Evolutionary conservation across 2,329 filamentous ascomycete genomes (phyloP), one percentile per base, ranked within the genome.

Genomic region (Ophiocordyceps camponoti-rufipedis): DNA sequence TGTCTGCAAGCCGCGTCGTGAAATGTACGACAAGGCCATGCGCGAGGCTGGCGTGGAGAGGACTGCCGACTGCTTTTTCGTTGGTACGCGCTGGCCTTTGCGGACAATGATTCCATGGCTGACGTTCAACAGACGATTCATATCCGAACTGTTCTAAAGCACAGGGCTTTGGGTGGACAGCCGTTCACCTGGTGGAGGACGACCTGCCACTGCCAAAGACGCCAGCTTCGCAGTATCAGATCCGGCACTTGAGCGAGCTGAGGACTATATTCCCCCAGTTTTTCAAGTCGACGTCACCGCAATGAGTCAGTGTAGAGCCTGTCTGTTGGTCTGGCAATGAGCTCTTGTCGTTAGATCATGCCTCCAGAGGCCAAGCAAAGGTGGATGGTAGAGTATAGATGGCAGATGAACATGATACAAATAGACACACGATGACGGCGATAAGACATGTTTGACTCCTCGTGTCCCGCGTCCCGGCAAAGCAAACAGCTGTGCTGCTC

Each of bases 11-110:
- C 91, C 91, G 3, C 74, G 83, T 47, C 70, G 71, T 45, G 77
- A 79, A 44, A 91, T 94, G 82, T 98, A 79, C 58, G 74, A 74
- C 35, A 94, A 91, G 64, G 91, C 85, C 6, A 94, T 96, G 83
- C 68, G 62, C 42, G 83, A 96, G 54, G 87, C 89, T 0, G 82
- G 80, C 0, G 75, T 83, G 1, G 70, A 74, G 13, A 70, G 74
- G 33, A 66, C 69, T 11, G 72, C 81, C 41, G 74, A 86, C 48
- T 96, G 89, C 62, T 98, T 82, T 58, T 98, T 95, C 61, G 86
- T 98, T 53, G 87, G 86, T 91, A 67, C 56, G 83, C 68, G 19
- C 23, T 45, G 13, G 29, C 12, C 32, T 14, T 3, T 9, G 13
- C 10, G 5, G 23, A 23, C 23, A 23, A 23, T 9, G 2, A 4